phyloP scores from a whole-genome alignment of 306 rosid genomes.

The Prunus padus region DNA sequence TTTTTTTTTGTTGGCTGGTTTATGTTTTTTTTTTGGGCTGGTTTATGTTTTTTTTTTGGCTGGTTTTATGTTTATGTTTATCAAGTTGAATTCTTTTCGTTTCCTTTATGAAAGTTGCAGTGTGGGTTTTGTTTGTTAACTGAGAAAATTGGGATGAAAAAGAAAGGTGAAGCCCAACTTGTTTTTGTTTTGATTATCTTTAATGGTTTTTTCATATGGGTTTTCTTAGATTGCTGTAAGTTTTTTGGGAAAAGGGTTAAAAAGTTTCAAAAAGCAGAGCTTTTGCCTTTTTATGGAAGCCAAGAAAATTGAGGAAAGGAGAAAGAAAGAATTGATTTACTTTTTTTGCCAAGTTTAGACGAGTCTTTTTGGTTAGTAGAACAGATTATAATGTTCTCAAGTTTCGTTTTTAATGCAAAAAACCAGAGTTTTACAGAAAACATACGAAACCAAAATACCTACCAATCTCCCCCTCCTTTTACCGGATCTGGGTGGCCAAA shows the following conservation, averaged over 20 bases:
- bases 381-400: not conserved
- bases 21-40: not conserved
- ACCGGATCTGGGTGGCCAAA: too few species aligned
- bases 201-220: not conserved
- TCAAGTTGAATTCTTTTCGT: conserved; percentile 8
- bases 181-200: not conserved
- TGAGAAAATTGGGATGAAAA: conserved; percentile 21
- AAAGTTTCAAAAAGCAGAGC: not conserved
- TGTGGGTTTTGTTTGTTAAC: conserved; percentile 25
- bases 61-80: not conserved
- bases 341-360: not conserved
- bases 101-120: not conserved
- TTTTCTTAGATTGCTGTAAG: conserved; percentile 8
- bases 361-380: not conserved
- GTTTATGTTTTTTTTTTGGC: too few species aligned
- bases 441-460: not conserved
- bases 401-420: not conserved
- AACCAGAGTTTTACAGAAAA: not conserved
- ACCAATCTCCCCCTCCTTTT: too few species aligned
- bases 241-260: conserved; percentile 2
- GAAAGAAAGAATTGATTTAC: not conserved
- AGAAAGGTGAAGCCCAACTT: not conserved
- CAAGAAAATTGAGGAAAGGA: not conserved
- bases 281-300: not conserved
- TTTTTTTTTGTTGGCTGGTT: not conserved